phyloP scores from a whole-genome alignment of 352 stramenopile species.

The Phytophthora rubi region DNA sequence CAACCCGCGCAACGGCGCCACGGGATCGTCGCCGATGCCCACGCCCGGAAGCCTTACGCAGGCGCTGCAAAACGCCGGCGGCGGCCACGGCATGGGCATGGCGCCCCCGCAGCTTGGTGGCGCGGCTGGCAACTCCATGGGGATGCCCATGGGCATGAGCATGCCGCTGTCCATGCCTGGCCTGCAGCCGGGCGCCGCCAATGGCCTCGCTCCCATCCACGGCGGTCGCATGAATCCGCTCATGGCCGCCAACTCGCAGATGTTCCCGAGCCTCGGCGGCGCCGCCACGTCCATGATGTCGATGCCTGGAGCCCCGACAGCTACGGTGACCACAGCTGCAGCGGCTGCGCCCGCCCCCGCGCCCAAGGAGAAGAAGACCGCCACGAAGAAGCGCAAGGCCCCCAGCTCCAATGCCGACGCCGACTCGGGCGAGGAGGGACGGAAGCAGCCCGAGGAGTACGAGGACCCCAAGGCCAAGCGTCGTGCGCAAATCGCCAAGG shows the following conservation, averaged over 20 bases:
- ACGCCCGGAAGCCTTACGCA: constrained; percentile 44
- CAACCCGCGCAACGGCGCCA: constrained; percentile 50
- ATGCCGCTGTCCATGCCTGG: constrained; percentile 61
- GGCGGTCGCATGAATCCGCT: constrained; percentile 69
- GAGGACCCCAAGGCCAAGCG: constrained; percentile 88
- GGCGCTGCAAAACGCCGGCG: constrained; percentile 41
- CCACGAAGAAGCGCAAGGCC: constrained; percentile 81
- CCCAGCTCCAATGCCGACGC: constrained; percentile 48
- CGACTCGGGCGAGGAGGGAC: constrained; percentile 64
- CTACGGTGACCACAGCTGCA: constrained; percentile 15
- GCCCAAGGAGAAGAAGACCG: constrained; percentile 58
- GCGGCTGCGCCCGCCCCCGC: constrained; percentile 19
- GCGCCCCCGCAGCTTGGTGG: constrained; percentile 30
- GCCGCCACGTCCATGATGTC: constrained; percentile 28
- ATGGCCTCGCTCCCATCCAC: constrained; percentile 69
- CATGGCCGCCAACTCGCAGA: constrained; percentile 62
- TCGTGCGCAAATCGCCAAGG: constrained; percentile 89
- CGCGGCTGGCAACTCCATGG: constrained; percentile 32
- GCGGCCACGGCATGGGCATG: constrained; percentile 54
- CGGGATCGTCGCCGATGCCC: constrained; percentile 29
- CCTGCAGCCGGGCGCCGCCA: constrained; percentile 39
- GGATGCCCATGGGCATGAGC: constrained; percentile 71
- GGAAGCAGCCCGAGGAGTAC: constrained; percentile 77
- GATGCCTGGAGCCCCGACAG: not conserved
- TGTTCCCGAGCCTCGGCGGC: constrained; percentile 69